A percentile compares a stretch with the other conserved stretches of the same genome.
Evolutionary conservation across 805 yeast species (phyloP).

Genomic region (Starmerella apicola): DNA sequence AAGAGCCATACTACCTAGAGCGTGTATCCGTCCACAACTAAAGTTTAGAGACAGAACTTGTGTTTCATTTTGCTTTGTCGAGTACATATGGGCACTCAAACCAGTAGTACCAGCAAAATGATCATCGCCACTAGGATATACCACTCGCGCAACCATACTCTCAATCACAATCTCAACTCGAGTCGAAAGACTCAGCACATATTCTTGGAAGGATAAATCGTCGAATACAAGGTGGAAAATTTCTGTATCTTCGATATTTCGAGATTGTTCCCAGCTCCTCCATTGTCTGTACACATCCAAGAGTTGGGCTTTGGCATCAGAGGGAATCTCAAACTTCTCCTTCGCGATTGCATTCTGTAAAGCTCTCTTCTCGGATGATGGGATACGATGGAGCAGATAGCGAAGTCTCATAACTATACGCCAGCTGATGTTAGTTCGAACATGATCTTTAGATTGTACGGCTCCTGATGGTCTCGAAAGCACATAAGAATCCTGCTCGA

Average conservation of each 20-base stretch:
- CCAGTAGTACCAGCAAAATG: constrained; percentile 14
- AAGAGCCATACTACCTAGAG: constrained; percentile 19
- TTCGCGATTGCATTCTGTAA: constrained; percentile 27
- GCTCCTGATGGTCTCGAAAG: constrained; percentile 80
- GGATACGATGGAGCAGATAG: constrained; percentile 47
- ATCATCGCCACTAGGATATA: constrained; percentile 11
- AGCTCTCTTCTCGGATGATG: constrained; percentile 37
- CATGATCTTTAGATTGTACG: constrained; percentile 59
- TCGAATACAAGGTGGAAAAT: constrained; percentile 19
- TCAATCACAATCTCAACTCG: constrained; percentile 6
- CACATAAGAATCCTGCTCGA: constrained; percentile 78
- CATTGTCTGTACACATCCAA: constrained; percentile 53
- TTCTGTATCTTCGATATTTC: constrained; percentile 18
- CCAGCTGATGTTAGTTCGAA: constrained; percentile 79
- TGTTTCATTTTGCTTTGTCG: constrained; percentile 11
- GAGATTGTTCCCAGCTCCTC: constrained; percentile 75
- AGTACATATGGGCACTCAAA: constrained; percentile 3
- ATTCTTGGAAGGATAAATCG: constrained; percentile 13
- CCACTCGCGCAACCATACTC: constrained; percentile 14
- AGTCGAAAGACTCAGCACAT: constrained; percentile 11
- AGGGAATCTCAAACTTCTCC: constrained; percentile 36
- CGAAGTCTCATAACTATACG: constrained; percentile 66
- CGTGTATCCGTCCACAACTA: constrained; percentile 18
- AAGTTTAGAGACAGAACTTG: constrained; percentile 16
- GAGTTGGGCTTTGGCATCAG: constrained; percentile 43